A percentile compares a stretch with the other conserved stretches of the same genome.
Evolutionary conservation across 768 basidiomycete species (phyloP).

Genomic region (Cystobasidium tubakii): DNA sequence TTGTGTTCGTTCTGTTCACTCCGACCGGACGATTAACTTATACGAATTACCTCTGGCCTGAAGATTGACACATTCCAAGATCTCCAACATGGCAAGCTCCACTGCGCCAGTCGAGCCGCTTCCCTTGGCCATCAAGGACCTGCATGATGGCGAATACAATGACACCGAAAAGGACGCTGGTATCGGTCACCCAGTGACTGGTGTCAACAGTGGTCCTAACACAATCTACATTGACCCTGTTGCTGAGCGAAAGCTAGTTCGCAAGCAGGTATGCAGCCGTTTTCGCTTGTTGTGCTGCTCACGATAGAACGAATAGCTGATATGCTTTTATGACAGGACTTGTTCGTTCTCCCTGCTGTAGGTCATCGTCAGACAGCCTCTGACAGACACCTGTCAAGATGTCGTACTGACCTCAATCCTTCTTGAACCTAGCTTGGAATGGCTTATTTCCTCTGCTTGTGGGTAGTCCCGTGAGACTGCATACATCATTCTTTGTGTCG

Average conservation of each 20-base stretch:
- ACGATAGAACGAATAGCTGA: no score
- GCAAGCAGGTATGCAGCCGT: constrained; percentile 2
- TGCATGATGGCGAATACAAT: background rate
- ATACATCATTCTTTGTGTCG: no score
- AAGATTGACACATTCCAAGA: background rate
- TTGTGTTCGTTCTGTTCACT: no score
- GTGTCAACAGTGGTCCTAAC: background rate
- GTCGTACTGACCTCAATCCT: background rate
- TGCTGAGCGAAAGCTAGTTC: constrained; percentile 19
- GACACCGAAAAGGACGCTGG: background rate
- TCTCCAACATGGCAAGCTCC: background rate
- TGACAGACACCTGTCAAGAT: background rate
- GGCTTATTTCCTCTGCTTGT: constrained; percentile 32
- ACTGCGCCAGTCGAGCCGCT: constrained; percentile 21
- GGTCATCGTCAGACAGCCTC: background rate
- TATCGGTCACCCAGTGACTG: background rate
- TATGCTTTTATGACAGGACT: constrained; percentile 12
- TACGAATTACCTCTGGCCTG: no score
- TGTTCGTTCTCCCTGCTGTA: constrained; percentile 27
- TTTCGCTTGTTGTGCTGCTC: background rate
- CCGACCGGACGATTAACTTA: no score
- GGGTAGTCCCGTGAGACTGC: background rate
- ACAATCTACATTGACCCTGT: constrained; percentile 25
- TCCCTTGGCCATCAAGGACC: constrained; percentile 2
- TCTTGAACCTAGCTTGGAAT: constrained; percentile 12